A percentile compares a stretch with the other conserved stretches of the same genome.
Evolutionary conservation across 2,329 filamentous ascomycete species (phyloP).

Genomic region (Colletotrichum sojae): DNA sequence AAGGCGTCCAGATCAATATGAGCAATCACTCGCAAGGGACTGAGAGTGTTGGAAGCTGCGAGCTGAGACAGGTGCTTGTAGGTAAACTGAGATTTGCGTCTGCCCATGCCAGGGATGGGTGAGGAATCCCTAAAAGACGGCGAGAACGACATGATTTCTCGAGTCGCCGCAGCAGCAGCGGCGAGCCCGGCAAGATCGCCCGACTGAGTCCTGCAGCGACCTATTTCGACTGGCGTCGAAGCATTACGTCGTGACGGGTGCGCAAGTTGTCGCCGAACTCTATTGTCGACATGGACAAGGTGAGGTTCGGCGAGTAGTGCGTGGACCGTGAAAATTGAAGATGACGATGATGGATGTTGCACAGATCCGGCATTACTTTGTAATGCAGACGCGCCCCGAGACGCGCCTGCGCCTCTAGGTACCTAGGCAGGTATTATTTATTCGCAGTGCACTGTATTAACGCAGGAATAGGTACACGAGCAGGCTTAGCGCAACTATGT

Average conservation of each 20-base stretch:
- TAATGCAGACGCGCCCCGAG: constrained; percentile 26
- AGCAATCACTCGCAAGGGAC: constrained; percentile 87
- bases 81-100: constrained; percentile 78
- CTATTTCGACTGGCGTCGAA: not conserved
- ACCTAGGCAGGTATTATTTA: not conserved
- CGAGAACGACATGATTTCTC: constrained; percentile 40
- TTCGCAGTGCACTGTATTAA: too few relatives aligned
- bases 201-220: not conserved
- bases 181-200: constrained; percentile 5
- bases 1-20: constrained; percentile 98
- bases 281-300: too few relatives aligned
- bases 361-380: constrained; percentile 5
- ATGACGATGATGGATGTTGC: not conserved
- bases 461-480: not conserved
- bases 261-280: too few relatives aligned
- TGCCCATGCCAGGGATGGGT: constrained; percentile 23
- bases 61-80: constrained; percentile 86
- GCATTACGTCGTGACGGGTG: not conserved
- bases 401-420: constrained; percentile 23
- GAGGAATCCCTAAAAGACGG: constrained; percentile 39
- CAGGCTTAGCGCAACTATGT: not conserved
- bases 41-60: constrained; percentile 77
- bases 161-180: constrained; percentile 3
- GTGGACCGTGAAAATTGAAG: not conserved
- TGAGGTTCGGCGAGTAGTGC: not conserved